Conservation (phyloP, 2,329 filamentous ascomycete species). For the Mycosphaerella arachidis region DNA sequence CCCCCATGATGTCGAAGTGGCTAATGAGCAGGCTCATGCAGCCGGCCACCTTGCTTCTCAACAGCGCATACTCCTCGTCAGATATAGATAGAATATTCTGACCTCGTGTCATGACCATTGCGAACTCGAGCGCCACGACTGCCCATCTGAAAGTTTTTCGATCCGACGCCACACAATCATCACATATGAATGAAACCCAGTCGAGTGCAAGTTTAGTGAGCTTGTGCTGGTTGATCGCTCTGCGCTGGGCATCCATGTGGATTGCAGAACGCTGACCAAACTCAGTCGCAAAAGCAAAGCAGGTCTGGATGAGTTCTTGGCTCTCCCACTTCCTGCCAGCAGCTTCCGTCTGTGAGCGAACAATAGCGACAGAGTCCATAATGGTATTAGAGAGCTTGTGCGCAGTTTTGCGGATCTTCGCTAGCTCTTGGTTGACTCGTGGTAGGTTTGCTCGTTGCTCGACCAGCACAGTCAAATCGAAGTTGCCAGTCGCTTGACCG, state of each 20-base stretch:
- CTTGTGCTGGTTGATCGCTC: conserved; percentile 96
- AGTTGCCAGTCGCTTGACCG: conserved; percentile 72
- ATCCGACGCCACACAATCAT: conserved; percentile 91
- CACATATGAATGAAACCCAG: conserved; percentile 97
- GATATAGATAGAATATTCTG: conserved; percentile 88
- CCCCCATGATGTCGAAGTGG: conserved; percentile 98
- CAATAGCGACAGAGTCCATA: conserved; percentile 96
- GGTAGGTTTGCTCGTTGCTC: conserved; percentile 91
- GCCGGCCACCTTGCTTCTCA: conserved; percentile 85
- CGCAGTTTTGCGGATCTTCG: conserved; percentile 90
- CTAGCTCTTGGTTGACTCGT: conserved; percentile 84
- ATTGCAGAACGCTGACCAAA: conserved; percentile 92
- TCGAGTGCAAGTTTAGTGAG: conserved; percentile 88
- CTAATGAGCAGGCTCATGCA: conserved; percentile 98
- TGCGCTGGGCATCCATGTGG: conserved; percentile 91
- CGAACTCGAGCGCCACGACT: conserved; percentile 89
- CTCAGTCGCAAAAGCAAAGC: conserved; percentile 97
- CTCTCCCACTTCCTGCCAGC: conserved; percentile 63
- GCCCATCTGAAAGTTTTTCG: conserved; percentile 97
- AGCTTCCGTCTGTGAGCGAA: conserved; percentile 70
- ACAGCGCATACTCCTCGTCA: conserved; percentile 76
- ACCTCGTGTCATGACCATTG: conserved; percentile 94
- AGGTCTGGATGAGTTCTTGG: conserved; percentile 94
- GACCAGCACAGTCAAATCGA: conserved; percentile 81
- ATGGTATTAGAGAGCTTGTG: conserved; percentile 97